Base-by-base conservation (phyloP, 306 rosid species). In the Rosa lucieae region DNA sequence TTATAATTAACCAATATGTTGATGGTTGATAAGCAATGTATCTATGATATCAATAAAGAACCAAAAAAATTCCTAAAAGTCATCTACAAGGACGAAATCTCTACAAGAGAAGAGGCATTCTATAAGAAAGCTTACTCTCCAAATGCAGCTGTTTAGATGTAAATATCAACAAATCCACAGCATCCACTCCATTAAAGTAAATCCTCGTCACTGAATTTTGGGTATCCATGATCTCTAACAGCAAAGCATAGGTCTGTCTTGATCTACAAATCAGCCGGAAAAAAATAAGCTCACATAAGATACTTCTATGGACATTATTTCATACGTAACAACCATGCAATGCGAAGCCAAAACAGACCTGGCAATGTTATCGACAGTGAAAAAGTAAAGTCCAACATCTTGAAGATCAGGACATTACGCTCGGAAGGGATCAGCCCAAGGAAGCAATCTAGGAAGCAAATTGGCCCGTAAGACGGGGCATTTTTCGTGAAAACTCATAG, bases 321-420 rank as follows among this genome's bases (percentile, higher is more conserved):
- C 23, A 32, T 37, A 62, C 65, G 53, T 59, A 13, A 5, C 18
- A 42, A 55, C 5, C 15, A 2, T 6, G 21, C 46, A 80, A 70
- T 73, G 53, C 48, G 75, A 80, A 80, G 72, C 29, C 68, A 84
- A 66, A 72, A 68, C 74, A 73, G 26, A 94, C 98, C 95, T 83
- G 65, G 86, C 86, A 76, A 58, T 37, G 39, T 82, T 75, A 55
- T 77, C 77, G 53, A 82, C 79, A 66, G 91, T 93, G 77, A 84
- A 88, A 83, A 94, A 89, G 82, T 89, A 94, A 77, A 94, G 53
- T 4, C 91, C 93, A 42, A 94, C 80, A 42, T 94, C 97, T 53
- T 70, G 75, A 77, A 89, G 93, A 77, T 66, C 78, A n/a, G 90
- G 92, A 81, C 80, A 46, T 56, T 80, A 78, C 23, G 81, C 71